Percentiles rank a stretch among this genome's conserved stretches.
Evolutionary conservation across 805 yeast species (phyloP).

Genomic region (Spencermartinsiella europaea): DNA sequence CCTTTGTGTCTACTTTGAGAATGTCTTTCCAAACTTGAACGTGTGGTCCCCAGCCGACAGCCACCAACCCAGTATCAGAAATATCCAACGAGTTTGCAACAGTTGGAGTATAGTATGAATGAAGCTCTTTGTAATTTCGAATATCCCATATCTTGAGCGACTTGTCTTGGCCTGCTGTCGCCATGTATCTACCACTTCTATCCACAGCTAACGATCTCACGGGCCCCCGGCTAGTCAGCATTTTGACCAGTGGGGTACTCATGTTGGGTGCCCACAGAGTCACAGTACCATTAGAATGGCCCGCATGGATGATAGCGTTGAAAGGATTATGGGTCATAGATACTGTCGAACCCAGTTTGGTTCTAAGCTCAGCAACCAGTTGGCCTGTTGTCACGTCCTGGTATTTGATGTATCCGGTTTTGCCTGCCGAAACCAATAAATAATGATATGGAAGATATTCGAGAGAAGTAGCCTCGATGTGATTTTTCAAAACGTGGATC

Average conservation of each 20-base stretch:
- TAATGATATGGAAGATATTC: constrained; percentile 93
- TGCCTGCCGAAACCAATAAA: constrained; percentile 80
- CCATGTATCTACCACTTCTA: constrained; percentile 92
- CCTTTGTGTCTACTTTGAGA: constrained; percentile 46
- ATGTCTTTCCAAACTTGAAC: constrained; percentile 91
- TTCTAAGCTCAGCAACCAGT: constrained; percentile 74
- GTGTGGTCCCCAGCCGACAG: constrained; percentile 96
- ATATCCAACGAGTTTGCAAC: constrained; percentile 77
- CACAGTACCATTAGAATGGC: constrained; percentile 89
- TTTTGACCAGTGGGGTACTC: constrained; percentile 77
- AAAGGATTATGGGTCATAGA: constrained; percentile 89
- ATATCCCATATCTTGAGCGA: constrained; percentile 89
- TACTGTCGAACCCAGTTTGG: constrained; percentile 86
- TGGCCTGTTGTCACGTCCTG: constrained; percentile 95
- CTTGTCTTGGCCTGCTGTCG: constrained; percentile 82
- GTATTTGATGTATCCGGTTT: constrained; percentile 81
- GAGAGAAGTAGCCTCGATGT: constrained; percentile 73
- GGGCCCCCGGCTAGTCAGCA: constrained; percentile 81
- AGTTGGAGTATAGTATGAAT: constrained; percentile 68
- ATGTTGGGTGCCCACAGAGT: constrained; percentile 90
- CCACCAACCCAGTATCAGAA: constrained; percentile 80
- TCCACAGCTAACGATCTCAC: constrained; percentile 80
- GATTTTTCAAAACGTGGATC: constrained; percentile 85
- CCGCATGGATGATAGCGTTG: constrained; percentile 92
- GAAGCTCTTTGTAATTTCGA: constrained; percentile 66